Percentiles rank a stretch among this genome's conserved stretches.
These are phyloP conservation scores for maize (Zea mays) DNA, from an alignment of 176 grass and related monocot genomes.

Conservation along the genomic window DNA sequence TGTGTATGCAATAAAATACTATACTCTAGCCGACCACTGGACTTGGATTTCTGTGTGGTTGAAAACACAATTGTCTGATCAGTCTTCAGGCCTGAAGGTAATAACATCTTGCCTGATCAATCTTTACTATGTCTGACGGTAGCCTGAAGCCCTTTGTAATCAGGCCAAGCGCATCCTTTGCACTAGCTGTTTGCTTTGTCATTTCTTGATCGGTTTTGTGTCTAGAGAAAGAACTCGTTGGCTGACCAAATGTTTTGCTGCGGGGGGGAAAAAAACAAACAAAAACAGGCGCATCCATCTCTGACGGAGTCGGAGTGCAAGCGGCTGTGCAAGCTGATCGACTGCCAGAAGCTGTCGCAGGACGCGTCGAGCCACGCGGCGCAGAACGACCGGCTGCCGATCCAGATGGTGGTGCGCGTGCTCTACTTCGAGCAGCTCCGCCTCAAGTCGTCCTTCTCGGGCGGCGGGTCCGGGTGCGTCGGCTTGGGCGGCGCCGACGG, in stretches of 20 bases:
- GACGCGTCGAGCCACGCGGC: slow-evolving; percentile 57
- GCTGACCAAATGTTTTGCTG: background rate
- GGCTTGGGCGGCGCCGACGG: slow-evolving; percentile 5
- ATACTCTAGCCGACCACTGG: no score
- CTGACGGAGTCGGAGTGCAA: slow-evolving; percentile 90
- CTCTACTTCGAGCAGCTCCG: slow-evolving; percentile 84
- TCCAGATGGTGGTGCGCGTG: slow-evolving; percentile 73
- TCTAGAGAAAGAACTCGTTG: background rate
- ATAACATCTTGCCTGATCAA: background rate
- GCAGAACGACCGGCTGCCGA: slow-evolving; percentile 88
- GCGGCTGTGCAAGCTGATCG: slow-evolving; percentile 87
- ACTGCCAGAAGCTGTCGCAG: slow-evolving; percentile 52
- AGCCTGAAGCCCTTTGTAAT: background rate
- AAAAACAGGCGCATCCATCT: slow-evolving; percentile 73
- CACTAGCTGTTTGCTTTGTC: background rate
- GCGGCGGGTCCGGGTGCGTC: background rate
- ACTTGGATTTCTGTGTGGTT: background rate
- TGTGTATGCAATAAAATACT: background rate
- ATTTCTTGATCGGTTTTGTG: background rate
- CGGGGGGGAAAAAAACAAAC: background rate
- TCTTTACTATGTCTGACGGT: background rate
- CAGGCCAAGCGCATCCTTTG: no score
- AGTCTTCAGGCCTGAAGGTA: background rate
- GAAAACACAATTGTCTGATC: background rate
- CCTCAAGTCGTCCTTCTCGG: slow-evolving; percentile 45